phyloP scores from a whole-genome alignment of 2,329 filamentous ascomycete species.

The Sporothrix phasma region DNA sequence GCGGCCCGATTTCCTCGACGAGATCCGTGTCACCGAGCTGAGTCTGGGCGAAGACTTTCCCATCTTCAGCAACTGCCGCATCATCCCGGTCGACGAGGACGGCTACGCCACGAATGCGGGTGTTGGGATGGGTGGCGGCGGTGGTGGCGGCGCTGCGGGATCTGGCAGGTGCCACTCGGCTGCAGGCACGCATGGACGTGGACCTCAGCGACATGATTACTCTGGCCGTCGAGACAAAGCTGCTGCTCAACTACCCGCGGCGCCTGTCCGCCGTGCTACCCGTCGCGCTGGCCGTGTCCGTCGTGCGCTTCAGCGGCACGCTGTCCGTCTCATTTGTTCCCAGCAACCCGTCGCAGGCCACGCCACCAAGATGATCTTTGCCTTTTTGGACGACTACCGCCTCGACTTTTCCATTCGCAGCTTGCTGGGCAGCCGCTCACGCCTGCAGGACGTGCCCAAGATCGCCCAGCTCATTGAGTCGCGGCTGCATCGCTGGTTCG shows the following conservation, averaged over 20 bases:
- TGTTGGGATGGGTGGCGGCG: neutral
- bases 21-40: slow-evolving; percentile 88
- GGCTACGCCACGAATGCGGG: slow-evolving; percentile 30
- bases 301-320: slow-evolving; percentile 90
- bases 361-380: slow-evolving; percentile 85
- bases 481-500: slow-evolving; percentile 75
- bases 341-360: slow-evolving; percentile 54
- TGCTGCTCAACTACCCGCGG: slow-evolving; percentile 90
- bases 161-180: slow-evolving; percentile 47
- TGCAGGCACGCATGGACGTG: slow-evolving; percentile 95
- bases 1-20: slow-evolving; percentile 84
- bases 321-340: slow-evolving; percentile 90
- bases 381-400: slow-evolving; percentile 81
- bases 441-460: slow-evolving; percentile 77
- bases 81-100: slow-evolving; percentile 83
- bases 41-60: slow-evolving; percentile 94
- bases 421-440: slow-evolving; percentile 66
- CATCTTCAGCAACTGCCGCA: slow-evolving; percentile 95
- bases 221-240: slow-evolving; percentile 83
- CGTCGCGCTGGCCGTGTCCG: slow-evolving; percentile 81
- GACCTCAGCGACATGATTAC: slow-evolving; percentile 95
- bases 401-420: slow-evolving; percentile 75
- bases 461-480: slow-evolving; percentile 77
- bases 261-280: slow-evolving; percentile 80
- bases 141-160: slow-evolving; percentile 30